These are phyloP conservation scores for Cynara cardunculus DNA, from an alignment of 129 eudicot genomes.

Conservation along the genomic window DNA sequence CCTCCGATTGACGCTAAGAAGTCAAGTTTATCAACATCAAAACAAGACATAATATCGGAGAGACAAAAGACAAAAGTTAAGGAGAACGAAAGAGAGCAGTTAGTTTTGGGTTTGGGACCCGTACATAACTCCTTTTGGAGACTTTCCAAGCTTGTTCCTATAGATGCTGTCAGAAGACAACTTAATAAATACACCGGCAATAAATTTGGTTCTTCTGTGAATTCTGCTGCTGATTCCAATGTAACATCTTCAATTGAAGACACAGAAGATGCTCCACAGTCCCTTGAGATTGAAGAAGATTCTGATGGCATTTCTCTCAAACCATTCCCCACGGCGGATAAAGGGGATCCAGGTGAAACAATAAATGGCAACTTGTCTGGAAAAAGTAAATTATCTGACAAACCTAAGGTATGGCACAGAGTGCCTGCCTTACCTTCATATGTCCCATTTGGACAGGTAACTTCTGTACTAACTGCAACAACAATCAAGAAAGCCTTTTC, in stretches of 20 bases:
- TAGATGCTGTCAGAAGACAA: slow-evolving; percentile 78
- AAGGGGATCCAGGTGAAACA: slow-evolving; percentile 35
- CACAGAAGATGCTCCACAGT: slow-evolving; percentile 58
- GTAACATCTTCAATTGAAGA: slow-evolving; percentile 51
- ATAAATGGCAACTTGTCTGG: slow-evolving; percentile 40
- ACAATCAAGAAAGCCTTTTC: background rate
- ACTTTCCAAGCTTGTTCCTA: slow-evolving; percentile 91
- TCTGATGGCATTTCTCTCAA: slow-evolving; percentile 95
- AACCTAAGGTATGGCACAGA: slow-evolving; percentile 65
- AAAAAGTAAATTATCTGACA: slow-evolving; percentile 36
- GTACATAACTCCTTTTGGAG: slow-evolving; percentile 92
- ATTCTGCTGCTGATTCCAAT: slow-evolving; percentile 43
- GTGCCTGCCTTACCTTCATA: slow-evolving; percentile 89
- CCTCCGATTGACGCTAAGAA: slow-evolving; percentile 34
- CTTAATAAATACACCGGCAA: slow-evolving; percentile 51
- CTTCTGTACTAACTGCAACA: background rate
- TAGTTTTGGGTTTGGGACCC: slow-evolving; percentile 96
- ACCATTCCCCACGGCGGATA: slow-evolving; percentile 54
- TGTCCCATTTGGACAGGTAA: slow-evolving; percentile 97
- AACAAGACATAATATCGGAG: slow-evolving; percentile 27
- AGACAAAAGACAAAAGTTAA: slow-evolving; percentile 45
- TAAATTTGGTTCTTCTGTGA: slow-evolving; percentile 38
- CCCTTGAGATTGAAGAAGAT: slow-evolving; percentile 93
- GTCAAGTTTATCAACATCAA: slow-evolving; percentile 27
- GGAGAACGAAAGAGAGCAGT: slow-evolving; percentile 73